Percentiles rank a stretch among this genome's conserved stretches.
Evolutionary conservation across 768 basidiomycete genomes (phyloP).

Genomic region (Tulasnella sp.): DNA sequence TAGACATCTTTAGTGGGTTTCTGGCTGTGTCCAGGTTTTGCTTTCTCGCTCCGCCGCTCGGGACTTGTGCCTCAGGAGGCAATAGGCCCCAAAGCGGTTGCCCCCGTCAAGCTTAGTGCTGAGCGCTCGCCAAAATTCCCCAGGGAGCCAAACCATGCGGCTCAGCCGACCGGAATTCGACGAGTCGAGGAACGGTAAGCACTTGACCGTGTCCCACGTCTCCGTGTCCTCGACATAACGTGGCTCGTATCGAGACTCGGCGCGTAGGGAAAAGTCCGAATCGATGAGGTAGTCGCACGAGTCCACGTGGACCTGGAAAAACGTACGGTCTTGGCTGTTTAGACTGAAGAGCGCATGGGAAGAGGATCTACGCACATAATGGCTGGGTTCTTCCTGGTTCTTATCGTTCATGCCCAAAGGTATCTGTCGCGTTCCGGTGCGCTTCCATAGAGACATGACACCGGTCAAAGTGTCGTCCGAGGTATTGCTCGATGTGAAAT

Average conservation of each 20-base stretch:
- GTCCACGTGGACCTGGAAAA: conserved; percentile 45
- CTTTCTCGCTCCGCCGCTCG: conserved; percentile 17
- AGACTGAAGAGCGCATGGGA: too few species aligned
- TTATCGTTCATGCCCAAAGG: conserved; percentile 72
- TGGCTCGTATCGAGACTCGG: conserved; percentile 42
- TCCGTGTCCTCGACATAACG: conserved; percentile 54
- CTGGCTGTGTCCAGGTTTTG: conserved; percentile 7
- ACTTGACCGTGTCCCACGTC: conserved; percentile 73
- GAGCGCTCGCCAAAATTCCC: conserved; percentile 46
- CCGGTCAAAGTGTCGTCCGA: conserved; percentile 24
- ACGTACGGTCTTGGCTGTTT: too few species aligned
- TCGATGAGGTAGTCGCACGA: conserved; percentile 87
- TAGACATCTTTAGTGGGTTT: too few species aligned
- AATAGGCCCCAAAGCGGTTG: conserved; percentile 87
- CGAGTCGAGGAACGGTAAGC: conserved; percentile 74
- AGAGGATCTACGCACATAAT: conserved; percentile 63
- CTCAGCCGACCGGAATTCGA: conserved; percentile 58
- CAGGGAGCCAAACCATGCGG: conserved; percentile 71
- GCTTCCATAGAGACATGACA: conserved; percentile 37
- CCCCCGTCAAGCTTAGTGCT: not conserved
- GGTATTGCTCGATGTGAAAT: conserved; percentile 50
- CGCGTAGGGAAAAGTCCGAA: conserved; percentile 66
- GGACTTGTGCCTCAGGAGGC: conserved; percentile 53
- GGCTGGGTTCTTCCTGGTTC: conserved; percentile 64
- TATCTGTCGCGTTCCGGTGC: conserved; percentile 48